Evolutionary conservation across 2,329 filamentous ascomycete genomes (phyloP).

Genomic region (Didymella pinodella): DNA sequence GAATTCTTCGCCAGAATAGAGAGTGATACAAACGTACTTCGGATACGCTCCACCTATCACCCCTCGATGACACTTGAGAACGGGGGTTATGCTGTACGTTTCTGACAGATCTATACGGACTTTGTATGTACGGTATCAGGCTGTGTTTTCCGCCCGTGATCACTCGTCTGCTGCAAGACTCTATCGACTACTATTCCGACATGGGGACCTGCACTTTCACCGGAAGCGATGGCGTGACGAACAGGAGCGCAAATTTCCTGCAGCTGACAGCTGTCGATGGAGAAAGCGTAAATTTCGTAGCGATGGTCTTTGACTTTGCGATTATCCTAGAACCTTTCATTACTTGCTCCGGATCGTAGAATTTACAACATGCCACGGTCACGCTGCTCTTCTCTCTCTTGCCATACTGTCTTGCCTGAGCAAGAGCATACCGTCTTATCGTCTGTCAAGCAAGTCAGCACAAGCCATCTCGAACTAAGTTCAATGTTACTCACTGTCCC

Average conservation of each 20-base stretch:
- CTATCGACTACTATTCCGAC: background rate
- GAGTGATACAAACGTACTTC: background rate
- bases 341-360: background rate
- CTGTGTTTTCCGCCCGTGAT: background rate
- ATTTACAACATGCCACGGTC: constrained; percentile 85
- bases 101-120: background rate
- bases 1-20: background rate
- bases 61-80: background rate
- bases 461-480: background rate
- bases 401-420: constrained; percentile 97
- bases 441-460: constrained; percentile 51
- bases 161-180: constrained; percentile 2
- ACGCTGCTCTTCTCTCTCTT: constrained; percentile 91
- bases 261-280: background rate
- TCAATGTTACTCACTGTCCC: constrained; percentile 66
- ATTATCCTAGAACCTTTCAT: background rate
- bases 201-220: background rate
- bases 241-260: background rate
- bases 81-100: background rate
- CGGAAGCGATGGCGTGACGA: background rate
- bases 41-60: background rate
- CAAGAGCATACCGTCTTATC: constrained; percentile 98
- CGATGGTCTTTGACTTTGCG: background rate
- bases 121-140: background rate
- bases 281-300: background rate